Evolutionary conservation across 768 basidiomycete genomes (phyloP).

Genomic region (Xerocomellus chrysenteron): DNA sequence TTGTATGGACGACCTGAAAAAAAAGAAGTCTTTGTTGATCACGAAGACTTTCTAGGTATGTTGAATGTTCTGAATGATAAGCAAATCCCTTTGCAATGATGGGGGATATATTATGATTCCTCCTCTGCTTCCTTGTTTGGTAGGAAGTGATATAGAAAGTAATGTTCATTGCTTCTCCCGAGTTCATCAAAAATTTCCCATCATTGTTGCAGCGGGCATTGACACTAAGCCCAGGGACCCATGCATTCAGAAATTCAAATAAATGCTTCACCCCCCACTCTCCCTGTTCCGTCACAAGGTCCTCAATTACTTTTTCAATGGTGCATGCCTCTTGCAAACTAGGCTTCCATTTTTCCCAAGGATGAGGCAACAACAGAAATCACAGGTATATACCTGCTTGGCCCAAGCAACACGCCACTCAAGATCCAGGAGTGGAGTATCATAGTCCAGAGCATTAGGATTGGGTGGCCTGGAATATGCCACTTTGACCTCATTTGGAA

Average conservation of each 20-base stretch:
- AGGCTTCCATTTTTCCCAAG: neutral
- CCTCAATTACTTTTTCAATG: neutral
- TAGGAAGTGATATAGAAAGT: constrained; percentile 38
- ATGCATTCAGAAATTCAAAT: constrained; percentile 4
- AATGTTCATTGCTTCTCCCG: constrained; percentile 30
- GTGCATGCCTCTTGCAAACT: neutral
- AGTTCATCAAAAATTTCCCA: constrained; percentile 39
- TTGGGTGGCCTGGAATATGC: neutral
- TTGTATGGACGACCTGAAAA: constrained; percentile 29
- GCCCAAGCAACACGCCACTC: neutral
- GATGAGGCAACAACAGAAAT: neutral
- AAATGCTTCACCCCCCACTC: neutral
- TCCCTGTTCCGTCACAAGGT: neutral
- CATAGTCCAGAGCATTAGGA: neutral
- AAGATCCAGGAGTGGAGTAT: neutral
- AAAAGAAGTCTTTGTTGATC: constrained; percentile 32
- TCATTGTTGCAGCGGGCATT: constrained; percentile 41
- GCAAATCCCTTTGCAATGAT: constrained; percentile 32
- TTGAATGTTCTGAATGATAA: constrained; percentile 24
- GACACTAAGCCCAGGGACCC: constrained; percentile 25
- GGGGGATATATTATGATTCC: constrained; percentile 33
- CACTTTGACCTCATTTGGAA: neutral
- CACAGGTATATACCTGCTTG: neutral
- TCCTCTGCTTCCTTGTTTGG: constrained; percentile 32
- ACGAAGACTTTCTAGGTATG: constrained; percentile 18